Evolutionary conservation across 2,329 filamentous ascomycete genomes (phyloP).

Genomic region (Colletotrichum sp.): DNA sequence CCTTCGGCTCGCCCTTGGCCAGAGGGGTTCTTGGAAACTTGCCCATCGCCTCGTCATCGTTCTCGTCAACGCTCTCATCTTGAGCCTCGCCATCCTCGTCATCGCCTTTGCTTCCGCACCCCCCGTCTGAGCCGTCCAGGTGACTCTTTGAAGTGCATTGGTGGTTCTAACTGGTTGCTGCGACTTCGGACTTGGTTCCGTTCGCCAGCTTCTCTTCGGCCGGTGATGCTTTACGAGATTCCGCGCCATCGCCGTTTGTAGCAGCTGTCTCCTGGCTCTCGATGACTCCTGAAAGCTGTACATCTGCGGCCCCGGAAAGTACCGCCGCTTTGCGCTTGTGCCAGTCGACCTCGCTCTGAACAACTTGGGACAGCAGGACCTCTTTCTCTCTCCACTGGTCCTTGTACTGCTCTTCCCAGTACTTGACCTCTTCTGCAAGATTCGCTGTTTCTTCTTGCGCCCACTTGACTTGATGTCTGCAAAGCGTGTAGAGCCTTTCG

Average conservation of each 20-base stretch:
- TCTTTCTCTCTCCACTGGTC: constrained; percentile 84
- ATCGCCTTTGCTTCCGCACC: background rate
- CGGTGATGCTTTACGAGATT: constrained; percentile 25
- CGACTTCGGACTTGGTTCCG: background rate
- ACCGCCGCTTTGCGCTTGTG: constrained; percentile 63
- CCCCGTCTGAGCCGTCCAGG: background rate
- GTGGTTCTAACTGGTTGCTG: background rate
- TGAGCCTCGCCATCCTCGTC: background rate
- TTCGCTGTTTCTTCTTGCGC: constrained; percentile 70
- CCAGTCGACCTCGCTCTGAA: constrained; percentile 71
- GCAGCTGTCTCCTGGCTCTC: constrained; percentile 25
- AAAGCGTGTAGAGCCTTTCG: constrained; percentile 69
- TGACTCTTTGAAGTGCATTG: background rate
- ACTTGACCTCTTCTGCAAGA: constrained; percentile 68
- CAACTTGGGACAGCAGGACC: constrained; percentile 75
- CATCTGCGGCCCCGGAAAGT: constrained; percentile 51
- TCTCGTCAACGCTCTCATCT: background rate
- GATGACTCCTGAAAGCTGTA: constrained; percentile 41
- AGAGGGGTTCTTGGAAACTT: background rate
- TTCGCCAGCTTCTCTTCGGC: background rate
- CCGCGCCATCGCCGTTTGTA: constrained; percentile 26
- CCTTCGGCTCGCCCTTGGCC: background rate
- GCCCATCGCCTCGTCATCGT: background rate
- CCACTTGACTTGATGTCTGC: constrained; percentile 75
- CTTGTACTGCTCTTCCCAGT: constrained; percentile 69